Percentiles rank a stretch among this genome's conserved stretches.
Conservation (phyloP, 1,284 basidiomycete genomes). For the Fomitiporia mediterranea region DNA sequence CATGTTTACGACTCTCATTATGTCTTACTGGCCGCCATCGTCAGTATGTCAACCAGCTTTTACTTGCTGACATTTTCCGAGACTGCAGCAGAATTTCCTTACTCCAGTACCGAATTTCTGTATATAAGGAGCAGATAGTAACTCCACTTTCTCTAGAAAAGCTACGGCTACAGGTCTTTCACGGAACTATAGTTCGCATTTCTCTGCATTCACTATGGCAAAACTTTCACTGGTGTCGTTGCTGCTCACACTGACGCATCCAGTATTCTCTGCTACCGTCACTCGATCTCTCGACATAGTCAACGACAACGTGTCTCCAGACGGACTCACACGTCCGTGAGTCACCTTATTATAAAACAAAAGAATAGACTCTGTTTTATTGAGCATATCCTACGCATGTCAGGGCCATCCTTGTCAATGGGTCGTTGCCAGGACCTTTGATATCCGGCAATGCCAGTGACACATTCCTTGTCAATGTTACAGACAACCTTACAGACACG, state of each 20-base stretch:
- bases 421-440: conserved; percentile 23
- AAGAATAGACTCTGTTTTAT: not conserved
- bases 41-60: too few species aligned
- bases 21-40: too few species aligned
- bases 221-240: too few species aligned
- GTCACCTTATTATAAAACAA: conserved; percentile 11
- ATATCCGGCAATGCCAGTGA: conserved; percentile 23
- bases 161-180: too few species aligned
- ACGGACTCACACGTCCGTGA: conserved; percentile 31
- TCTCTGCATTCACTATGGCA: too few species aligned
- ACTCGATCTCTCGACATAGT: conserved; percentile 12
- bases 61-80: too few species aligned
- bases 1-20: too few species aligned
- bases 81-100: too few species aligned
- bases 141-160: too few species aligned
- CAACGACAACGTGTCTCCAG: conserved; percentile 24
- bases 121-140: too few species aligned
- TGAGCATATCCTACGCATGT: not conserved
- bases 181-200: too few species aligned
- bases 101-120: too few species aligned
- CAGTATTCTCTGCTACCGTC: not conserved
- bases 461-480: conserved; percentile 21
- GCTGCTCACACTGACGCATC: not conserved
- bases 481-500: conserved; percentile 22
- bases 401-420: conserved; percentile 22